Evolutionary conservation across 2,329 filamentous ascomycete species (phyloP), one percentile per base, ranked within the genome.

Genomic region (Paracoccidioides lutzii): DNA sequence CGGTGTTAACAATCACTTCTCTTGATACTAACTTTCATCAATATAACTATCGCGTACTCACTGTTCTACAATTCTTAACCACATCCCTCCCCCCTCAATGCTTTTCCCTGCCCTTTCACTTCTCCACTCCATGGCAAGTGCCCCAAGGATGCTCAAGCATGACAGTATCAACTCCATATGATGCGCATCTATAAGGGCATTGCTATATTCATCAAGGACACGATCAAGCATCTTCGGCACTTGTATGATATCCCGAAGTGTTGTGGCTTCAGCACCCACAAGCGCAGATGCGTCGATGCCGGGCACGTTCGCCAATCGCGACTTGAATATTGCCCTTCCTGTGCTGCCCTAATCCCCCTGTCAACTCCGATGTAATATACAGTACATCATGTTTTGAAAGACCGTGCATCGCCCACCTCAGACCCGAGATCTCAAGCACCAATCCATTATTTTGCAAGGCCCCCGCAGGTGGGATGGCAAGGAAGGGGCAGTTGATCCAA

Each of bases 141-240:
- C 74, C 0, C 80, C 83, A 7, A 84, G 35, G 9, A 85, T 71
- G 5, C 75, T 77, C 5, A 83, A 55, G 9, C 73, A 73, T 0
- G 76, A 73, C 62, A 83, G 70, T 1, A 78, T 76, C 6, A 84
- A 70, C 1, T 75, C 77, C 7, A 87, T 78, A 59, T 80, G 77
- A 64, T 85, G 87, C 0, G 77, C 76, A 56, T 76, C 69, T 1
- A 75, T 75, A 42, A 88, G 67, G 0, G 82, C 74, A 32, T 73
- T 66, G 63, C 86, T 87, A 35, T 88, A 88, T 0, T 82, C 83
- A 0, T 72, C 60, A 1, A 83, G 71, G 5, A 90, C 82, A 0
- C 72, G 69, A 1, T 66, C 63, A 3, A 83, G 66, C 57, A 75
- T 78, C 57, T 79, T 62, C n/a, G 38, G 28, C 0, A 68, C 60